These are phyloP conservation scores for Scedosporium boydii DNA, from an alignment of 2,329 filamentous ascomycete genomes.

Conservation along the genomic window DNA sequence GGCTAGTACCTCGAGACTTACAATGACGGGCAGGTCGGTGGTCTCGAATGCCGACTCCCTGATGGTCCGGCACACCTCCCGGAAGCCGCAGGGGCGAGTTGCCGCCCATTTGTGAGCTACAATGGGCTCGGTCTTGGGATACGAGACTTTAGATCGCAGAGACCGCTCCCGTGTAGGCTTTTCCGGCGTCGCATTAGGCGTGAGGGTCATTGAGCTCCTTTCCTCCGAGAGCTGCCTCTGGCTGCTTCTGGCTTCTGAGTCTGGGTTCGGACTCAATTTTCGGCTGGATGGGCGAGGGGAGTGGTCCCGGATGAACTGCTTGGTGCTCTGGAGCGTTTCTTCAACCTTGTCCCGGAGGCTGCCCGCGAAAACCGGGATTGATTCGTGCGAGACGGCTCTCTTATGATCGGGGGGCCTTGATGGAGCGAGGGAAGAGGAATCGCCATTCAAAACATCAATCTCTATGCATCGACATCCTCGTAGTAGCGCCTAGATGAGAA, in stretches of 20 bases:
- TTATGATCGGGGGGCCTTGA: constrained; percentile 26
- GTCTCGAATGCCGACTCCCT: constrained; percentile 66
- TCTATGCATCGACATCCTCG: constrained; percentile 83
- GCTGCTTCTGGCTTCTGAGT: background rate
- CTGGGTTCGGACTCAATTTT: background rate
- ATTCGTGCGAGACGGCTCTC: constrained; percentile 36
- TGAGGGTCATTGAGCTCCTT: constrained; percentile 9
- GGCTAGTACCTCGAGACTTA: constrained; percentile 88
- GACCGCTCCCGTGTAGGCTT: constrained; percentile 1
- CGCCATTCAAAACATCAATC: constrained; percentile 88
- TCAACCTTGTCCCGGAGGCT: constrained; percentile 27
- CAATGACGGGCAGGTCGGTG: constrained; percentile 73
- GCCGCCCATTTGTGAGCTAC: constrained; percentile 79
- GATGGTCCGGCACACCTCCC: constrained; percentile 76
- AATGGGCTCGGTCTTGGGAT: constrained; percentile 55
- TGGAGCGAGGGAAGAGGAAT: constrained; percentile 26
- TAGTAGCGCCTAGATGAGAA: constrained; percentile 48
- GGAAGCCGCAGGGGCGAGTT: constrained; percentile 77
- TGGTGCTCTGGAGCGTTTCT: constrained; percentile 18
- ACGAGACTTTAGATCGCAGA: constrained; percentile 14
- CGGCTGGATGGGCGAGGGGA: constrained; percentile 4
- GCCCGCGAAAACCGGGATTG: constrained; percentile 33
- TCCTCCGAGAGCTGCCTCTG: background rate
- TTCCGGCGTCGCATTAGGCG: constrained; percentile 9
- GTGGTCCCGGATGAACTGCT: constrained; percentile 19